Base-by-base conservation (phyloP, 148 eudicot genomes). In the Vaccinium darrowii region DNA sequence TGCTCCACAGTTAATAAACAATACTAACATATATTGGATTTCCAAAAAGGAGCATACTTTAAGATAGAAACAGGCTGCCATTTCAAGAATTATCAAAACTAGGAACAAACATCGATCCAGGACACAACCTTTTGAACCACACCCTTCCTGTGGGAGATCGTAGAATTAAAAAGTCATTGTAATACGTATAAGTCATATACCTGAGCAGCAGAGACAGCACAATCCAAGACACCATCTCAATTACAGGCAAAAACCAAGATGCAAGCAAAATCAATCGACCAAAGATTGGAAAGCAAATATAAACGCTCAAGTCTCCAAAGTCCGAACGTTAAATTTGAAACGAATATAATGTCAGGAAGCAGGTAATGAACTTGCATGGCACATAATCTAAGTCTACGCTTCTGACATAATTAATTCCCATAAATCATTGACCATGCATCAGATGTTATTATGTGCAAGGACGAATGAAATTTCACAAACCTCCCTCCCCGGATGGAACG, bases 401-500 rank as follows among this genome's bases (percentile, higher is more conserved):
- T 62, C 67, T 21, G 25, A 62, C 67, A 62, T 62, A 43, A 18
- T 3, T 21, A 60, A 12, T n/a, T 36, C 16, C 6, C 54, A 53
- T 7, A n/a, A 79, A 12, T 6, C 25, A 25, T 30, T n/a, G 13
- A n/a, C 23, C 36, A 27, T 56, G 19, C 49, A 23, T 15, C 1
- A 30, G 30, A 80, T 16, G 12, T 3, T 30, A 4, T 0, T 19
- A 18, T 15, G n/a, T 9, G 4, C 23, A 14, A 81, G 15, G 23
- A 63, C 25, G 27, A 11, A 9, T 3, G 51, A 27, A 62, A 15
- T 13, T 21, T 62, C 74, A 89, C 91, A 60, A 65, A 96, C 99
- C 98, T 88, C 87, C 81, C 99, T 92, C 76, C 99, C 99, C 5
- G 98, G 99, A 88, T 96, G 99, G 92, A 93, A 96, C 18, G 95